Evolutionary conservation across 139 green algal genomes (phyloP).

Genomic region (Deuterostichococcus epilithicus): DNA sequence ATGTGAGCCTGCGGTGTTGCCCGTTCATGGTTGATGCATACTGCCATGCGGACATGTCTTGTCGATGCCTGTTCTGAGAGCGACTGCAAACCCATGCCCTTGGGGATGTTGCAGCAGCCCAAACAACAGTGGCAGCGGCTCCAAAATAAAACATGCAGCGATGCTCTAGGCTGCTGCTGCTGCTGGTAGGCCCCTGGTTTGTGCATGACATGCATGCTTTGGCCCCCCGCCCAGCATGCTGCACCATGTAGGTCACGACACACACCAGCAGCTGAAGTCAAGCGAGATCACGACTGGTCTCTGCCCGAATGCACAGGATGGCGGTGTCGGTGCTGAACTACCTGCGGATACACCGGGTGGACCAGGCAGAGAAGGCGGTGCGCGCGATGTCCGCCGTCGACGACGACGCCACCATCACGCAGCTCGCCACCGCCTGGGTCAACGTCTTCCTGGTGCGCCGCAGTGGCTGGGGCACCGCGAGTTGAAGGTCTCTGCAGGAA

Average conservation of each 20-base stretch:
- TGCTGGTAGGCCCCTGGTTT: too few species aligned
- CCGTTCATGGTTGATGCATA: too few species aligned
- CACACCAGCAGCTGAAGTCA: not conserved
- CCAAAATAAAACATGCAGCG: too few species aligned
- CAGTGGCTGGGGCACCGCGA: not conserved
- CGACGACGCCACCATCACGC: slow-evolving; percentile 93
- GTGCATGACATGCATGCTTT: too few species aligned
- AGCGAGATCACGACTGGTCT: too few species aligned
- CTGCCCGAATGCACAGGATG: slow-evolving; percentile 27
- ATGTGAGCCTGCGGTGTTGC: too few species aligned
- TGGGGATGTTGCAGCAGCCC: too few species aligned
- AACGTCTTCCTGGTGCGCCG: slow-evolving; percentile 69
- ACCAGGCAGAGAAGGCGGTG: slow-evolving; percentile 85
- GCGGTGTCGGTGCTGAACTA: slow-evolving; percentile 79
- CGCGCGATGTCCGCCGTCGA: slow-evolving; percentile 83
- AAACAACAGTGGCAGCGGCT: too few species aligned
- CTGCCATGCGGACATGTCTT: not conserved
- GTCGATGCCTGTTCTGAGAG: not conserved
- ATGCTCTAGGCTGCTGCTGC: too few species aligned
- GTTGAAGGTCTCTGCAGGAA: too few species aligned
- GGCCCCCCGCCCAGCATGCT: too few species aligned
- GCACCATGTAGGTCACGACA: not conserved
- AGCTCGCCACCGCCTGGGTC: slow-evolving; percentile 93
- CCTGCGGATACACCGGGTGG: slow-evolving; percentile 86
- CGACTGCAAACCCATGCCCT: too few species aligned